Evolutionary conservation across 129 eudicot species (phyloP), one percentile per base, ranked within the genome.

Genomic region (Gnaphalium uliginosum): DNA sequence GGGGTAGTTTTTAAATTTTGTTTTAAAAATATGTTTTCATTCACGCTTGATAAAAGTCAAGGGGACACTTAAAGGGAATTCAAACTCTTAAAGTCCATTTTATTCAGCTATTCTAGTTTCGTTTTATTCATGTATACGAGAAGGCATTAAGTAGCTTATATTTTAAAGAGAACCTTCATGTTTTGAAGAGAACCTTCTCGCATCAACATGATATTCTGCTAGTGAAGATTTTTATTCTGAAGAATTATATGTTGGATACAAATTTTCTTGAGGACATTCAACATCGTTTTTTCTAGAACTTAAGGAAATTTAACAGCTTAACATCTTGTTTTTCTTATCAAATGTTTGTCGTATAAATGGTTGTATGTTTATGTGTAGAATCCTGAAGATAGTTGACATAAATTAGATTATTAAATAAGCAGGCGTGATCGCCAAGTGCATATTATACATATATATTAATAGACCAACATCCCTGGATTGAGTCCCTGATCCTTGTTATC

Each of bases 1-100:
- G 53, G 5, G 2, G 2, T 51, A 22, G 9, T 21, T 63, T n/a
- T n/a, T 46, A 41, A 10, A 2, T 6, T n/a, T 8, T 71, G 1
- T 18, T 3, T 39, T 29, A 18, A 11, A 0, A 19, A 21, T 59
- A 5, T 0, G 14, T 35, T 58, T 27, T 1, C 8, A 8, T 24
- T 23, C 57, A 25, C 41, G 21, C 72, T 65, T 75, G 33, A 65
- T 65, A 41, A 24, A 60, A 39, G 68, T 67, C 11, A 50, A 68
- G 39, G 50, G 27, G 62, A 13, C 39, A 30, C 65, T 18, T 51
- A 50, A 62, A 62, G 39, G 22, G 33, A 27, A 26, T 62, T 13
- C n/a, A 17, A 22, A 62, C 21, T 18, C 22, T 62, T 14, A 62
- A 25, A 0, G 4, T 2, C n/a, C 0, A 11, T 30, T 62, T 25